A percentile compares a stretch with the other conserved stretches of the same genome.
phyloP scores from a whole-genome alignment of 352 stramenopile genomes.

The Pythium aristosporum region DNA sequence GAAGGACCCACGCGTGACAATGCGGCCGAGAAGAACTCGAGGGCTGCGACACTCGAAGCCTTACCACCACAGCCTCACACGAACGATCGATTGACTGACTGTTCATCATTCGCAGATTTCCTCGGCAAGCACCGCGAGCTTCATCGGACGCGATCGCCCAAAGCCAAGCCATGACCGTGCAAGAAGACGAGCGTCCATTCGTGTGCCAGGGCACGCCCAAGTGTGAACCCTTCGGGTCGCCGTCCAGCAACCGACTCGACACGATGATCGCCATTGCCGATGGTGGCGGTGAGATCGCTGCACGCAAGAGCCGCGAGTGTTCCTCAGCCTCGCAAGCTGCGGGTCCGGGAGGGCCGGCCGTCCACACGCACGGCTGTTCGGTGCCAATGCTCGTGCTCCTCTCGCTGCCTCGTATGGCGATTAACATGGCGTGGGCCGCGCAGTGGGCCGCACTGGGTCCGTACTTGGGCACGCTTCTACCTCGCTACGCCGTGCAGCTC shows the following conservation, averaged over 20 bases:
- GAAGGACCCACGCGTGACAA: slow-evolving; percentile 3
- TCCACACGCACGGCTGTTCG: slow-evolving; percentile 35
- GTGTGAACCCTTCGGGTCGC: slow-evolving; percentile 38
- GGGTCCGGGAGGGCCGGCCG: neutral
- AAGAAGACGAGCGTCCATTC: slow-evolving; percentile 20
- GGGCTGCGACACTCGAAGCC: neutral
- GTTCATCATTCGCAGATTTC: slow-evolving; percentile 4
- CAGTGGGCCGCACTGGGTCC: slow-evolving; percentile 57
- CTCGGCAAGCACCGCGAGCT: neutral
- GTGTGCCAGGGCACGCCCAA: slow-evolving; percentile 42
- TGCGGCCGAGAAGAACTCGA: neutral
- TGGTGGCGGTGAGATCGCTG: slow-evolving; percentile 16
- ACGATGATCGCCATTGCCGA: slow-evolving; percentile 23
- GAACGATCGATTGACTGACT: neutral
- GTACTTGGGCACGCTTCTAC: slow-evolving; percentile 52
- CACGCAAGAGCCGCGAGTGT: slow-evolving; percentile 15
- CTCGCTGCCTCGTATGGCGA: slow-evolving; percentile 53
- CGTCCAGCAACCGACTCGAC: slow-evolving; percentile 13
- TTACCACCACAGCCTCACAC: neutral
- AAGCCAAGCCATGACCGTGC: neutral
- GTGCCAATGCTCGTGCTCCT: slow-evolving; percentile 40
- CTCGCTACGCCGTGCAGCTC: slow-evolving; percentile 46
- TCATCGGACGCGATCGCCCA: neutral
- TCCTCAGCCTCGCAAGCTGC: neutral
- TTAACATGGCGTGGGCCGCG: slow-evolving; percentile 59